These are phyloP conservation scores for Lanmaoa pseudosensibilis DNA, from an alignment of 768 basidiomycete species.

Conservation along the genomic window DNA sequence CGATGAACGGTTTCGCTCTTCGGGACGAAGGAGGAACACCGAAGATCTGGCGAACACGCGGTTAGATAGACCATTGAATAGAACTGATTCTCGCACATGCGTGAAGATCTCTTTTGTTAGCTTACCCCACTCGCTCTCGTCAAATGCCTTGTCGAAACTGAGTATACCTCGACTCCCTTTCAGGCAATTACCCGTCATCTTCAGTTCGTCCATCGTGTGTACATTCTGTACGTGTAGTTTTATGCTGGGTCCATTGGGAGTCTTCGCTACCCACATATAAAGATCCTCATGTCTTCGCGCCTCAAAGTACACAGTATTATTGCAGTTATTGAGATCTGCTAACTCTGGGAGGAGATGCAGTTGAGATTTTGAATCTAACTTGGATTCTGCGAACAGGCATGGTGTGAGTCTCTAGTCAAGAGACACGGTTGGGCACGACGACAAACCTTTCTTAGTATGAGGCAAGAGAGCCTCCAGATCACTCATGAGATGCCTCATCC, in stretches of 20 bases:
- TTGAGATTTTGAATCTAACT: constrained; percentile 95
- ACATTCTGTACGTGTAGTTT: constrained; percentile 98
- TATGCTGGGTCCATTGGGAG: constrained; percentile 95
- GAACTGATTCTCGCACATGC: constrained; percentile 56
- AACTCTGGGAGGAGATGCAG: constrained; percentile 91
- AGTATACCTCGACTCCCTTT: constrained; percentile 92
- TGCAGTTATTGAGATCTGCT: constrained; percentile 96
- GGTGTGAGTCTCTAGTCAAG: not conserved
- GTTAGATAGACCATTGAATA: constrained; percentile 1
- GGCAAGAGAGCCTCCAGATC: constrained; percentile 89
- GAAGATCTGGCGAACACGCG: constrained; percentile 66
- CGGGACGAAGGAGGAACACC: constrained; percentile 90
- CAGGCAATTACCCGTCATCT: constrained; percentile 98
- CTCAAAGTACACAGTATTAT: constrained; percentile 97
- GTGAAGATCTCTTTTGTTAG: constrained; percentile 92
- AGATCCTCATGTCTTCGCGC: constrained; percentile 93
- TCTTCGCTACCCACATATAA: constrained; percentile 95
- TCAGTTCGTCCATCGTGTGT: constrained; percentile 99
- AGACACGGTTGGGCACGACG: constrained; percentile 16
- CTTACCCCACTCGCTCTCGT: constrained; percentile 82
- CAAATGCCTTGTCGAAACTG: constrained; percentile 90
- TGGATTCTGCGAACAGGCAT: constrained; percentile 65
- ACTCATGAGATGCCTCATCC: constrained; percentile 97
- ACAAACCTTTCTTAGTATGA: constrained; percentile 92
- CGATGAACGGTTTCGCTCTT: constrained; percentile 94